A percentile compares a stretch with the other conserved stretches of the same genome.
Conservation (phyloP, 805 yeast genomes). For the Suhomyces sp. region DNA sequence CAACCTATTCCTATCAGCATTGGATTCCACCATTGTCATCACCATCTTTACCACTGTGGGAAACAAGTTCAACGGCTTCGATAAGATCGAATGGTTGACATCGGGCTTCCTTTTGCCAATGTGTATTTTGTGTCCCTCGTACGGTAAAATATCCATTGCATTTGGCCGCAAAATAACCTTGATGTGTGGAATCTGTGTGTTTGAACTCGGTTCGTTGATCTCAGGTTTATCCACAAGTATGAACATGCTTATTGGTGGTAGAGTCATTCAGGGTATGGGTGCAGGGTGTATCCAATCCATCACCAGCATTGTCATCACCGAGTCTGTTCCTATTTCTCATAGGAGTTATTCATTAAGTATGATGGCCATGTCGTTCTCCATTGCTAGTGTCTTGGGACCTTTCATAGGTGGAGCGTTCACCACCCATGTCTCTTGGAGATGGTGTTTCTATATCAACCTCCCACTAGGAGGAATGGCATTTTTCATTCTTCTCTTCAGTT, state of each 20-base stretch:
- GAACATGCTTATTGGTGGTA: slow-evolving; percentile 64
- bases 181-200: slow-evolving; percentile 47
- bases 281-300: slow-evolving; percentile 65
- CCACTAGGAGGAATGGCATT: slow-evolving; percentile 24
- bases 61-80: slow-evolving; percentile 46
- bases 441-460: slow-evolving; percentile 26
- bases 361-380: slow-evolving; percentile 17
- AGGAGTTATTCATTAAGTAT: slow-evolving; percentile 19
- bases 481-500: slow-evolving; percentile 14
- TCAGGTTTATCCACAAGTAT: slow-evolving; percentile 54
- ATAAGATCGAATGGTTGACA: slow-evolving; percentile 56
- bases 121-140: slow-evolving; percentile 51
- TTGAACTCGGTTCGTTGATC: slow-evolving; percentile 61
- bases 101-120: slow-evolving; percentile 54
- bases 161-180: slow-evolving; percentile 55
- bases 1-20: slow-evolving; percentile 40
- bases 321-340: slow-evolving; percentile 44
- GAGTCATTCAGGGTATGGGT: slow-evolving; percentile 70
- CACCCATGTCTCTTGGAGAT: slow-evolving; percentile 21
- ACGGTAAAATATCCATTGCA: slow-evolving; percentile 55
- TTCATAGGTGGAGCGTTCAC: slow-evolving; percentile 26
- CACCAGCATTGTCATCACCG: slow-evolving; percentile 55
- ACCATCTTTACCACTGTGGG: slow-evolving; percentile 51
- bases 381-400: slow-evolving; percentile 24
- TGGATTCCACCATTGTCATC: slow-evolving; percentile 57